Evolutionary conservation across 2,329 filamentous ascomycete species (phyloP).

Genomic region (Byssothecium circinans): DNA sequence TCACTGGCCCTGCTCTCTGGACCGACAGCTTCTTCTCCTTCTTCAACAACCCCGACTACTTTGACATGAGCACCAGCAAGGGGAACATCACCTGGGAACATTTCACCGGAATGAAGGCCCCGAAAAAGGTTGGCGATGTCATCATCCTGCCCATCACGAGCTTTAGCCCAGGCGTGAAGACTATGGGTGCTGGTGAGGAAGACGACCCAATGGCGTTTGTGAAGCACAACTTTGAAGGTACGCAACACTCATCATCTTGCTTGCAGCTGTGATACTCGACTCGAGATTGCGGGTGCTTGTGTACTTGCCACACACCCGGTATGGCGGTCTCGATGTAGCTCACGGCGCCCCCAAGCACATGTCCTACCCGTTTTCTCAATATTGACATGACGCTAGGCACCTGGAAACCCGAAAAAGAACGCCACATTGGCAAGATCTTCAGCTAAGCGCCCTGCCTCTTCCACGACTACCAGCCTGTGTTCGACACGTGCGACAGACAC

Average conservation of each 20-base stretch:
- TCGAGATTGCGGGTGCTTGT: no score
- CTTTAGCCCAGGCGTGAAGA: conserved; percentile 90
- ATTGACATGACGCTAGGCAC: conserved; percentile 35
- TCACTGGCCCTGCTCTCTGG: conserved; percentile 93
- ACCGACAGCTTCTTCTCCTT: conserved; percentile 90
- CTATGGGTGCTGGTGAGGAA: conserved; percentile 86
- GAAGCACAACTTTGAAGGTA: conserved; percentile 94
- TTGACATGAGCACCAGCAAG: conserved; percentile 72
- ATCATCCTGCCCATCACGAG: conserved; percentile 93
- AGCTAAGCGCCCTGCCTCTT: conserved; percentile 16
- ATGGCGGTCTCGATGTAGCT: no score
- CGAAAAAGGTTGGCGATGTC: conserved; percentile 90
- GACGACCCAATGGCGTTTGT: conserved; percentile 98
- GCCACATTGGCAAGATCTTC: conserved; percentile 40
- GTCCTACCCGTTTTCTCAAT: conserved; percentile 12
- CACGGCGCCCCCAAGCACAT: no score
- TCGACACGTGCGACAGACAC: background rate
- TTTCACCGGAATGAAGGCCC: conserved; percentile 81
- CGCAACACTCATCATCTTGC: conserved; percentile 27
- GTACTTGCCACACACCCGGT: no score
- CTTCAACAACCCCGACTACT: conserved; percentile 89
- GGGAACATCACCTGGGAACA: conserved; percentile 81
- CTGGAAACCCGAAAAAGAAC: conserved; percentile 40
- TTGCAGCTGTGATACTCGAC: conserved; percentile 2
- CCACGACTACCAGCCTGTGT: conserved; percentile 1